Base-by-base conservation (phyloP, 202 grass and related monocot genomes). In the Eragrostis tef region DNA sequence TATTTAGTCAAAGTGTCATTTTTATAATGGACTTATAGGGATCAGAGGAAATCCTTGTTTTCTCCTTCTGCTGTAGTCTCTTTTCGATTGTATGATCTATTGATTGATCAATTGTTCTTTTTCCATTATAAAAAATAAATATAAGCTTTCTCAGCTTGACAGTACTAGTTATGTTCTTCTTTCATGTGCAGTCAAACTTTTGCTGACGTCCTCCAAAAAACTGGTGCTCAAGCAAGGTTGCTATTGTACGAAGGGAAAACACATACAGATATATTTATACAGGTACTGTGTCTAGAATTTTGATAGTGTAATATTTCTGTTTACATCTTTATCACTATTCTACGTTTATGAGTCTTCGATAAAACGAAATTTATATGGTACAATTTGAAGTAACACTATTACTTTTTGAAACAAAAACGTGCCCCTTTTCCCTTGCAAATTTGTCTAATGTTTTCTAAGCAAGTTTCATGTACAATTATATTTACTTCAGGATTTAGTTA, bases 221-320 rank as follows among this genome's bases (percentile, higher is more conserved):
- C 15, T 79, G 96, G 96, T 61, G 92, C 87, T 83, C 83, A 93
- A 87, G 87, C 87, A 78, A 91, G 61, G 77, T 68, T 99, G 79
- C 44, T 93, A n/a, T 88, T 99, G n/a, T n/a, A n/a, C n/a, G n/a
- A n/a, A n/a, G n/a, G n/a, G n/a, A n/a, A n/a, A n/a, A n/a, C n/a
- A 31, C 29, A 31, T 31, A 31, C 29, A 31, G 29, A 31, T 31
- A 31, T 31, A 31, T 31, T n/a, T n/a, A n/a, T 34, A 34, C 31
- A 34, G 31, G 31, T 34, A 34, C 31, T 4, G 31, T 39, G 5
- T 48, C 11, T 79, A 49, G 1, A 81, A 62, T 68, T 54, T 62
- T 62, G 46, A 74, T 79, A 58, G 29, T 73, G 42, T 64, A 51
- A 60, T 61, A 61, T 61, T 58, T 27, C 39, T 71, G 29, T 64